Conservation (phyloP, 345 rosid species). For the Gossypium anomalum region DNA sequence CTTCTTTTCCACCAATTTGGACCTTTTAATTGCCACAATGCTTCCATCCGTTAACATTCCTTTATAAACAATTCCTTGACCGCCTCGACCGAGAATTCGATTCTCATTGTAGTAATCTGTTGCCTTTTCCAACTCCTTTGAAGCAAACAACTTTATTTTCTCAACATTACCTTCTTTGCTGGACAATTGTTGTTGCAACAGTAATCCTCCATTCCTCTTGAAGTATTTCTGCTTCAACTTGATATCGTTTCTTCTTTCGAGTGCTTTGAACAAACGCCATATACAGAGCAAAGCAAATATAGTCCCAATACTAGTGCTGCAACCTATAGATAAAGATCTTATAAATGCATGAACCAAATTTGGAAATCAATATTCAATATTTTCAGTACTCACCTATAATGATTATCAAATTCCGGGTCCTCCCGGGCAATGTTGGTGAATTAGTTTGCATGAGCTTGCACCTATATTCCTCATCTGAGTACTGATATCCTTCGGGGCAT, state of each 20-base stretch:
- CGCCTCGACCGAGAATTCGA: constrained; percentile 12
- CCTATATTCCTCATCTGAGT: not conserved
- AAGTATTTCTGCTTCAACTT: too few species aligned
- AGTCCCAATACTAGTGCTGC: not conserved
- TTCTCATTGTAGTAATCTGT: constrained; percentile 4
- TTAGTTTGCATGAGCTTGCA: not conserved
- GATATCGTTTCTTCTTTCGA: too few species aligned
- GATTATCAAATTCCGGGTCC: not conserved
- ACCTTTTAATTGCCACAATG: constrained; percentile 7
- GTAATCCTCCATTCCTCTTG: too few species aligned
- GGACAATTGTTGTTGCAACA: too few species aligned
- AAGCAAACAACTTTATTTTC: not conserved
- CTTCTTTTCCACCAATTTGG: not conserved
- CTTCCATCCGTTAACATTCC: constrained; percentile 14
- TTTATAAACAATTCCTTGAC: not conserved
- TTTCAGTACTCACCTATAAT: not conserved
- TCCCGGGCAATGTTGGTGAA: not conserved
- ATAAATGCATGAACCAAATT: too few species aligned
- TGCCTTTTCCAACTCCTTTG: constrained; percentile 13
- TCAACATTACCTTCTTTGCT: not conserved
- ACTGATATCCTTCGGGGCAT: not conserved
- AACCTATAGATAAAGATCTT: not conserved
- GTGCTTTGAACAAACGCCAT: too few species aligned
- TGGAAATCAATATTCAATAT: too few species aligned
- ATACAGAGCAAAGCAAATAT: too few species aligned